phyloP scores from a whole-genome alignment of 306 rosid genomes.

The Senna tora region DNA sequence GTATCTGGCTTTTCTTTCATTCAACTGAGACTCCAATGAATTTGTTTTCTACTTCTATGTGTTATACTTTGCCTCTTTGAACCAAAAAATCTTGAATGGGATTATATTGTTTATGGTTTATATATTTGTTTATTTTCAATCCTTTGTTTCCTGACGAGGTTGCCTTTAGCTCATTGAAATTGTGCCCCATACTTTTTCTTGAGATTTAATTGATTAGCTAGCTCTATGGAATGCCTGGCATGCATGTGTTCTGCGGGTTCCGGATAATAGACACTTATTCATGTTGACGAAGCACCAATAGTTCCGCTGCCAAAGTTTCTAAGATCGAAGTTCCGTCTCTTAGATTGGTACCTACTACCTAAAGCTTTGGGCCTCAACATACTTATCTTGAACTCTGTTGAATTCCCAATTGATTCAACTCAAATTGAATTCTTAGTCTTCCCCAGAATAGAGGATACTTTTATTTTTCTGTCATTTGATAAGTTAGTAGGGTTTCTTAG shows the following conservation, averaged over 20 bases:
- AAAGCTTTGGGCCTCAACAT: no score
- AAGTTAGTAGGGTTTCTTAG: no score
- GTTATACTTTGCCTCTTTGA: neutral
- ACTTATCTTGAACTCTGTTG: no score
- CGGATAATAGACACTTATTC: neutral
- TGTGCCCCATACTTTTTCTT: neutral
- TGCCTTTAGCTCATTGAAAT: constrained; percentile 12
- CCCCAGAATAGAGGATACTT: no score
- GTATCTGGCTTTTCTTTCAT: neutral
- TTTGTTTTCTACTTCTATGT: neutral
- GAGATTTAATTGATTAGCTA: neutral
- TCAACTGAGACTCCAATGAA: neutral
- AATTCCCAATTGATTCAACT: no score
- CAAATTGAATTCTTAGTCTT: no score
- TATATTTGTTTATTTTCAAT: neutral
- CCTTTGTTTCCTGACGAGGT: neutral
- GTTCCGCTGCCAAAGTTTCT: constrained; percentile 3
- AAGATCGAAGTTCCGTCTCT: neutral
- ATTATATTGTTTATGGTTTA: neutral
- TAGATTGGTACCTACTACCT: neutral
- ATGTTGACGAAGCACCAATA: neutral
- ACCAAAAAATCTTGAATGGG: neutral
- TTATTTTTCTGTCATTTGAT: no score
- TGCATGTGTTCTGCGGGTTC: constrained; percentile 18
- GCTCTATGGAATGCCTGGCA: neutral